Conservation (phyloP, 2,329 filamentous ascomycete species). For the Septoria petroselini region DNA sequence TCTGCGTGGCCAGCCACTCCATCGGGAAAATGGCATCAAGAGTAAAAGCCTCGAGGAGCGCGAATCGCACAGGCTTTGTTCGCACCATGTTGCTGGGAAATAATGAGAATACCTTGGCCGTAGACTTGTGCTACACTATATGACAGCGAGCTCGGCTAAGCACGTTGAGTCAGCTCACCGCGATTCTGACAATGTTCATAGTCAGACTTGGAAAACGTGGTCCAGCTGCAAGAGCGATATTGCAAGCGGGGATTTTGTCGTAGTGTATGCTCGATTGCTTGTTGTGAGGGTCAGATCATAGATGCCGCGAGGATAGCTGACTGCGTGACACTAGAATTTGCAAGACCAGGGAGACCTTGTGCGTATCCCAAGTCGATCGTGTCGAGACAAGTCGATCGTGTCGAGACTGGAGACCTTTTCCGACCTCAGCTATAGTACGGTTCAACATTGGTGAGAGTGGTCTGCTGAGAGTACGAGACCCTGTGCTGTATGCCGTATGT, state of each 20-base stretch:
- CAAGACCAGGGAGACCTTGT: slow-evolving; percentile 19
- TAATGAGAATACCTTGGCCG: not conserved
- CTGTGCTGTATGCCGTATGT: not conserved
- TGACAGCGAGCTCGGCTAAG: slow-evolving; percentile 12
- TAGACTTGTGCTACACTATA: slow-evolving; percentile 1
- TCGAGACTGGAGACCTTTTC: slow-evolving; percentile 3
- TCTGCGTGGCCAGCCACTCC: slow-evolving; percentile 8
- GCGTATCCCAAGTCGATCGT: slow-evolving; percentile 9
- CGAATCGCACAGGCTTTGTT: not conserved
- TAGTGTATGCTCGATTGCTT: not conserved
- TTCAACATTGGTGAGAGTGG: not conserved
- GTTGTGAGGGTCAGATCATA: slow-evolving; percentile 21
- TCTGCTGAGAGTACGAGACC: not conserved
- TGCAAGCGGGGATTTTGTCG: not conserved
- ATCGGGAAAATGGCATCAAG: slow-evolving; percentile 10
- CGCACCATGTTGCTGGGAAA: slow-evolving; percentile 6
- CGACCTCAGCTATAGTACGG: not conserved
- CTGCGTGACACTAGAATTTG: slow-evolving; percentile 21
- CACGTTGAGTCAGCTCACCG: slow-evolving; percentile 18
- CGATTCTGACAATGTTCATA: slow-evolving; percentile 7
- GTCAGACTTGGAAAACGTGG: not conserved
- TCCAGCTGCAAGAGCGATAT: not conserved
- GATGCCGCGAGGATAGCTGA: slow-evolving; percentile 10
- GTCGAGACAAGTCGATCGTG: slow-evolving; percentile 12
- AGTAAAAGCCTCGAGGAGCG: not conserved